Evolutionary conservation across 2,329 filamentous ascomycete species (phyloP).

Genomic region (Fusarium nelsonii): DNA sequence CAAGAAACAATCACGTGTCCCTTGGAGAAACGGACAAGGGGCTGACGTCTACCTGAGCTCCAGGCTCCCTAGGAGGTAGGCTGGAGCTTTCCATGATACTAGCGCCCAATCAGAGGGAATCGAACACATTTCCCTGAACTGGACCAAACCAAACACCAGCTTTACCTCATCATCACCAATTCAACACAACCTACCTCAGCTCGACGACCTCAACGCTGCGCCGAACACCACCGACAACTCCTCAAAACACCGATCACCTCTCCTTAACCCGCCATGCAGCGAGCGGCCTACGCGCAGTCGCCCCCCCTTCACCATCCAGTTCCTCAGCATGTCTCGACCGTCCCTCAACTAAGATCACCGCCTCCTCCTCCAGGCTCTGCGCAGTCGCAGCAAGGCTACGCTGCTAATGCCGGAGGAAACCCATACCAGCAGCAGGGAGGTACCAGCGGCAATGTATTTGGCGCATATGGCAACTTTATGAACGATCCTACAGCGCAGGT

Average conservation of each 20-base stretch:
- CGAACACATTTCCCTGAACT: constrained; percentile 53
- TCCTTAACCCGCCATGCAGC: constrained; percentile 76
- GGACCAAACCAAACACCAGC: constrained; percentile 45
- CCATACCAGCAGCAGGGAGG: constrained; percentile 77
- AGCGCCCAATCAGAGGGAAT: constrained; percentile 47
- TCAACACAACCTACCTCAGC: constrained; percentile 20
- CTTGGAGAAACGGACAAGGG: constrained; percentile 10
- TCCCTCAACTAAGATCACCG: constrained; percentile 95
- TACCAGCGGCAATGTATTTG: constrained; percentile 67
- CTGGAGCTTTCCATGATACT: constrained; percentile 45
- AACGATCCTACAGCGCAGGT: constrained; percentile 95
- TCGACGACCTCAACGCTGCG: not conserved
- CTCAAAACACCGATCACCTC: not conserved
- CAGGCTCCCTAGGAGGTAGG: constrained; percentile 3
- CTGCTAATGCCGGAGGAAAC: constrained; percentile 77
- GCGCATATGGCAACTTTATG: constrained; percentile 91
- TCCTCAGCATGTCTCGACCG: constrained; percentile 97
- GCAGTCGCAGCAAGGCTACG: constrained; percentile 73
- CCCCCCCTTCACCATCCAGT: constrained; percentile 97
- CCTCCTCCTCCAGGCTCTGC: constrained; percentile 81
- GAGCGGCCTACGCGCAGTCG: constrained; percentile 85
- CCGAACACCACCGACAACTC: not conserved
- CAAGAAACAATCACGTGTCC: constrained; percentile 40
- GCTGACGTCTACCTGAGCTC: constrained; percentile 19
- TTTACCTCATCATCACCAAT: constrained; percentile 37